Conservation (phyloP, 2,329 filamentous ascomycete species). For the Lasiodiplodia hormozganensis region DNA sequence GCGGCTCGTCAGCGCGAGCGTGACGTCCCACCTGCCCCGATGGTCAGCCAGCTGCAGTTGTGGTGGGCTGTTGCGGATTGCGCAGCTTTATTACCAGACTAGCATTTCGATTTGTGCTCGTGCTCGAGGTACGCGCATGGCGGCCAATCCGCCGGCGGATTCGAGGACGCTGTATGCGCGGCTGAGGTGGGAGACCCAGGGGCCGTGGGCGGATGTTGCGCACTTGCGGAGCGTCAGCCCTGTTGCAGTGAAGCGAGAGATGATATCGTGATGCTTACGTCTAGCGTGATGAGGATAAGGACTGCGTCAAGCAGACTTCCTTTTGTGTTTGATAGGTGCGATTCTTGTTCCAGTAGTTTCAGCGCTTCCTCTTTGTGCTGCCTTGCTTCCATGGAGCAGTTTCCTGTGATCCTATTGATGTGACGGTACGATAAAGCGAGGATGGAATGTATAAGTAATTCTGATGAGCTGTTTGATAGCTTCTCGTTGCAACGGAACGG, state of each 20-base stretch:
- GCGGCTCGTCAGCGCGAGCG: background rate
- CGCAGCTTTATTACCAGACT: background rate
- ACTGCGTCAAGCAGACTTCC: slow-evolving; percentile 3
- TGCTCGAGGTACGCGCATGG: background rate
- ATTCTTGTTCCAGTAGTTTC: background rate
- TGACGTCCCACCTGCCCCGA: slow-evolving; percentile 10
- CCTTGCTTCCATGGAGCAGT: background rate
- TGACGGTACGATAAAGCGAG: background rate
- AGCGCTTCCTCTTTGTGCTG: background rate
- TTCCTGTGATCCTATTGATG: background rate
- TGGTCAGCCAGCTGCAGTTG: too few relatives aligned
- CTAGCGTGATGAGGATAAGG: background rate
- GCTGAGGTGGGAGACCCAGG: background rate
- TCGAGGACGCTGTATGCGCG: background rate
- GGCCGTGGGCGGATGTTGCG: slow-evolving; percentile 2
- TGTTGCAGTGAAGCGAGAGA: background rate
- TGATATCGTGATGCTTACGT: background rate
- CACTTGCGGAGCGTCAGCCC: background rate
- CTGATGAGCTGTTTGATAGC: background rate
- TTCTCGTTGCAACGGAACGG: background rate
- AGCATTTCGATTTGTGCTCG: slow-evolving; percentile 11
- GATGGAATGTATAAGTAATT: slow-evolving; percentile 1
- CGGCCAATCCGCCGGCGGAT: background rate
- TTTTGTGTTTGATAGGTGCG: background rate
- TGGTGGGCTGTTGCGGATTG: too few relatives aligned